Base-by-base conservation (phyloP, 2,329 filamentous ascomycete species). In the Ascochyta viciae-villosae region DNA sequence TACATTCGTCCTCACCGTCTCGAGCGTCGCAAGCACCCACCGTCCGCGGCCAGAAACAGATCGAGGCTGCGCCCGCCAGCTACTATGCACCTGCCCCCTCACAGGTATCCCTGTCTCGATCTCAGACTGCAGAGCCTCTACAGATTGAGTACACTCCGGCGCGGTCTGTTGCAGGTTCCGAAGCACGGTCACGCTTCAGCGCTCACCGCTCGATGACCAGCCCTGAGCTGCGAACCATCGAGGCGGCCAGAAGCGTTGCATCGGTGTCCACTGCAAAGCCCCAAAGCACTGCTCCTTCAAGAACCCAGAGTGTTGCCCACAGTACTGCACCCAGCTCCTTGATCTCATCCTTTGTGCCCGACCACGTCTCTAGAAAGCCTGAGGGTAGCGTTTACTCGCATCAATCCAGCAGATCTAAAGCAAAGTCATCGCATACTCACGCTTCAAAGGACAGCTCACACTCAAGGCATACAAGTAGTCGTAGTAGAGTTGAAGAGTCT, bases 61-160 rank as follows among this genome's bases (percentile, higher is more conserved):
- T 80, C 48, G 78, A 80, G 60, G 70, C 76, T 3, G 73, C 74
- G 13, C 71, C 73, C 3, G 62, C 62, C 15, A 73, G 69, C 55
- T 73, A 73, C 49, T 70, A 74, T 44, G 66, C 70, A 33, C 70
- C 74, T 43, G 65, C 70, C 27, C 72, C 70, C n/a, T 68, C 69
- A 19, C 69, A 72, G 33, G 54, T 62, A 4, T 71, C 69, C 16
- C 60, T 62, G 22, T 58, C 72, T 26, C 69, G 67, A 29, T 71
- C 72, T 3, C 60, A 64, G 47, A 57, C 64, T 15, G 52, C 60
- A 44, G 63, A 63, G 56, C 64, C 57, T 45, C 55, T 54, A 39
- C 60, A 66, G 12, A 69, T 75, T 34, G 74, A 77, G 52, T 77
- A 77, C 65, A 57, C 64, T 4, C 74, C 74, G 10, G 73, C 74